phyloP scores from a whole-genome alignment of 805 yeast species.

The Candida xiaguanensis region DNA sequence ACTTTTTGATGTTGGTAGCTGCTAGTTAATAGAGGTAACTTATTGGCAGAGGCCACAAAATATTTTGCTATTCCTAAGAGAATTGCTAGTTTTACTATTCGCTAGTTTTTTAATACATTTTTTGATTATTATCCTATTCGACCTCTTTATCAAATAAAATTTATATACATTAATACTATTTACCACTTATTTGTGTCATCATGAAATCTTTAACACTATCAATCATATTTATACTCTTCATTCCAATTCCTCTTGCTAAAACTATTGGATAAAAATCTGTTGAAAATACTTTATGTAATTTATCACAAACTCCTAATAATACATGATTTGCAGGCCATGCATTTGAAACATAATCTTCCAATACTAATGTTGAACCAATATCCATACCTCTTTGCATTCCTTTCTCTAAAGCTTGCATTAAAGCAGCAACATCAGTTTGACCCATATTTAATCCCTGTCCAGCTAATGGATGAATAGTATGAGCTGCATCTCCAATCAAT shows the following conservation, averaged over 20 bases:
- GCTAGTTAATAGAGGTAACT: too few species aligned
- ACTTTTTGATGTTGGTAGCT: too few species aligned
- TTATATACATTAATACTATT: too few species aligned
- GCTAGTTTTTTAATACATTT: too few species aligned
- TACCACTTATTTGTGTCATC: constrained; percentile 42
- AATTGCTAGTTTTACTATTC: too few species aligned
- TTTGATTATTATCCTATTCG: too few species aligned
- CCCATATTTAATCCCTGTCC: constrained; percentile 99
- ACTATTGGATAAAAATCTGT: constrained; percentile 74
- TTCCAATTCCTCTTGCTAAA: constrained; percentile 68
- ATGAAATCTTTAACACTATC: constrained; percentile 66
- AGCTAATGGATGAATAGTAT: constrained; percentile 93
- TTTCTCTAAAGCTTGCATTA: constrained; percentile 63
- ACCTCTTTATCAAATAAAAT: too few species aligned
- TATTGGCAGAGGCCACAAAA: too few species aligned
- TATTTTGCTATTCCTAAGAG: too few species aligned
- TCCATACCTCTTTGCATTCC: constrained; percentile 81
- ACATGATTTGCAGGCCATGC: constrained; percentile 78
- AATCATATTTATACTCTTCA: constrained; percentile 61
- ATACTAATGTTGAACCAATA: constrained; percentile 73
- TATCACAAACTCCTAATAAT: constrained; percentile 85
- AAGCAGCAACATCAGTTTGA: constrained; percentile 79
- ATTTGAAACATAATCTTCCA: constrained; percentile 85
- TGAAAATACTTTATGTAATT: constrained; percentile 81
- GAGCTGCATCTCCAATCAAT: constrained; percentile 97